Evolutionary conservation across 2,329 filamentous ascomycete species (phyloP), one percentile per base, ranked within the genome.

Genomic region (Apiospora arundinis): DNA sequence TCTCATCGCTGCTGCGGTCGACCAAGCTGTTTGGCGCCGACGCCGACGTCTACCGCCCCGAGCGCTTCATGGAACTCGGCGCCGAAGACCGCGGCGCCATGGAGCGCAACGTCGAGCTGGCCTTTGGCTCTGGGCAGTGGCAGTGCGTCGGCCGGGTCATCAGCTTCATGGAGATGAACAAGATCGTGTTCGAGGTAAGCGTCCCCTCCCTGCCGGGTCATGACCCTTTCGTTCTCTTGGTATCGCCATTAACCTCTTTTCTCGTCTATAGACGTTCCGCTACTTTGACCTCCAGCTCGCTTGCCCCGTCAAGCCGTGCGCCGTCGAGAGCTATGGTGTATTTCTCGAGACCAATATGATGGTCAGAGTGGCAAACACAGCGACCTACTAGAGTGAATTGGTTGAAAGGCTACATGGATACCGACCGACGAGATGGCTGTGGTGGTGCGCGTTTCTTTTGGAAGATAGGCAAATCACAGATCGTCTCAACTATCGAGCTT

Each of bases 301-400:
- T 9, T 32, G n/a, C 32, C 49, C 68, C 2, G 5, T 45, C 2
- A 63, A 69, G 32, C 49, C 68, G 8, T 69, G 68, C 23, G 68
- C 44, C 4, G 68, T 69, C 7, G n/a, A 32, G 6, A 63, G 49
- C 25, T 69, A 69, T 16, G 68, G 68, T 23, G 37, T 69, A 0
- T 69, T 69, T 37, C 49, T 69, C 12, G 68, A 69, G 68, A 28
- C 48, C n/a, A 63, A 46, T 44, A 42, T 69, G 48, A 45, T 69
- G 48, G 68, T 63, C 6, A 69, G 25, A 40, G 68, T 69, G 21
- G 63, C 48, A 3, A 21, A 45, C 1, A 11, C 46, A n/a, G 46
- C 46, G 7, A 23, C 46, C 9, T 21, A 23, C 46, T 48, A 23
- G 21, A 8, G 2, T 23, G 44, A 45, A 11, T 45, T n/a, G n/a